phyloP scores from a whole-genome alignment of 2,329 filamentous ascomycete species.

The Cytospora chrysosperma region DNA sequence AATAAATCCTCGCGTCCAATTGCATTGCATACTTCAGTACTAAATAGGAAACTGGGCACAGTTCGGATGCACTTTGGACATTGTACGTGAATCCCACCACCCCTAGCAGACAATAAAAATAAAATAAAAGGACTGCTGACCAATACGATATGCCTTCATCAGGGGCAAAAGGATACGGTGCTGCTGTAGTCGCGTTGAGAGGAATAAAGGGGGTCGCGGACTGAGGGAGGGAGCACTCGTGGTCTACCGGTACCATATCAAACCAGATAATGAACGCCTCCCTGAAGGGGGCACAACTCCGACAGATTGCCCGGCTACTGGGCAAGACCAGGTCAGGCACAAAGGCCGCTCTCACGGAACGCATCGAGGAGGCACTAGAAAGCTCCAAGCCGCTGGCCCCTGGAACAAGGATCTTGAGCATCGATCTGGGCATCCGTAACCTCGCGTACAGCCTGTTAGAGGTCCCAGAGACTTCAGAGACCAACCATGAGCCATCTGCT shows the following conservation, averaged over 20 bases:
- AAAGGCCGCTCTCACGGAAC: conserved; percentile 54
- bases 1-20: not conserved
- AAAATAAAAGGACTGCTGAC: not conserved
- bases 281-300: conserved; percentile 12
- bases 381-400: conserved; percentile 25
- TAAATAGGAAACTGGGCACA: not conserved
- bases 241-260: not conserved
- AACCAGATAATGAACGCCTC: conserved; percentile 16
- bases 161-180: not conserved
- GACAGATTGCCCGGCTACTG: conserved; percentile 16
- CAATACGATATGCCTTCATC: not conserved
- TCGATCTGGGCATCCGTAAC: conserved; percentile 84
- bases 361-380: conserved; percentile 44
- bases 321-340: conserved; percentile 42
- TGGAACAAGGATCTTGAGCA: conserved; percentile 62
- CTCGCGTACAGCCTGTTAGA: conserved; percentile 68
- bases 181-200: not conserved
- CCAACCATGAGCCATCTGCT: not conserved
- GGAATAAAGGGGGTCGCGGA: not conserved
- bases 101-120: not conserved
- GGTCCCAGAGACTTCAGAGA: not conserved
- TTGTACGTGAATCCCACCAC: not conserved
- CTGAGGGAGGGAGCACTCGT: not conserved
- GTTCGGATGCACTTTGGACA: not conserved
- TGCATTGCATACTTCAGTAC: not conserved